Base-by-base conservation (phyloP, 306 rosid genomes). In the Cucurbita pepo region DNA sequence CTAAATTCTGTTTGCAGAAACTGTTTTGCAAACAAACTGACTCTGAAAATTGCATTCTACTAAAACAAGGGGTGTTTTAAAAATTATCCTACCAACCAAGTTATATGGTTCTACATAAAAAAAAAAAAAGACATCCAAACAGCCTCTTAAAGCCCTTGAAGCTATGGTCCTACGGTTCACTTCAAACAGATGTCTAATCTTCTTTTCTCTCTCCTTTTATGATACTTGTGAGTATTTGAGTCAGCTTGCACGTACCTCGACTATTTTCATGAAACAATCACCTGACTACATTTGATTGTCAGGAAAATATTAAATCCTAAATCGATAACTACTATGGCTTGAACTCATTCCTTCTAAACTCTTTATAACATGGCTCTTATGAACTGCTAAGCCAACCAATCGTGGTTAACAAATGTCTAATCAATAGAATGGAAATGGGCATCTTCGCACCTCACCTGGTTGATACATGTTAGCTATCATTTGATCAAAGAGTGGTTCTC, bases 401-500 rank as follows among this genome's bases (percentile, higher is more conserved):
- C 16, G 52, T 47, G 52, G 1, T 47, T 10, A 47, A 11, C 16
- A 51, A 5, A 51, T 10, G 16, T 66, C 72, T 19, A 43, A 66
- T 21, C 52, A 5, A 66, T 3, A 50, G 56, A 11, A 40, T 7
- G 54, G 38, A 22, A 59, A 50, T 13, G 55, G 50, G 53, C 57
- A 56, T 50, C 37, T 25, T 64, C 88, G 75, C 81, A 81, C 92
- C 92, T 93, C 96, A 73, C 91, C 91, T 22, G 94, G 94, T 54
- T 87, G 83, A 78, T 93, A 93, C 4, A 75, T 69, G 58, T 93
- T 90, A 5, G 75, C 88, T 47, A 88, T 93, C 64, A 93, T 83
- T 76, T 93, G 98, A 75, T 93, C 96, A 50, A 90, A 93, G 44
- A 93, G 82, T 0, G 98, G 97, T 44, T 88, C 79, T 50, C 97